Evolutionary conservation across 345 rosid genomes (phyloP).

Genomic region (Durio zibethinus): DNA sequence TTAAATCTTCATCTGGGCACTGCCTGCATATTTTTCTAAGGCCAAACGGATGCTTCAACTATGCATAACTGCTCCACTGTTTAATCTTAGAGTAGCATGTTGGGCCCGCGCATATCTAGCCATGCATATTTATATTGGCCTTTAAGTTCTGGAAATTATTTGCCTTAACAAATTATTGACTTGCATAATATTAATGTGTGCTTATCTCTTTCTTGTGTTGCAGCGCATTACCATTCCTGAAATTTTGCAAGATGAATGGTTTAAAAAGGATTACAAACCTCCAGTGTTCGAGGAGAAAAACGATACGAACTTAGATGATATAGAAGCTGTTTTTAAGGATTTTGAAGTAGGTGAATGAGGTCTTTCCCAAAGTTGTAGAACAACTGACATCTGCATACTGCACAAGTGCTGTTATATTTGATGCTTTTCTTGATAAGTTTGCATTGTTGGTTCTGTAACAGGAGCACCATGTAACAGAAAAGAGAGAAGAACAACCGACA

Average conservation of each 20-base stretch:
- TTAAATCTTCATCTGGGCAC: neutral
- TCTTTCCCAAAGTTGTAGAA: slow-evolving; percentile 3
- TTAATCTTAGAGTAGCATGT: neutral
- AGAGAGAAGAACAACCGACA: slow-evolving; percentile 76
- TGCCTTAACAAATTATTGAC: neutral
- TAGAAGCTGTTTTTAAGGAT: slow-evolving; percentile 92
- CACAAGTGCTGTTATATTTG: neutral
- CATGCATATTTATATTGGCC: neutral
- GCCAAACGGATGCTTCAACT: neutral
- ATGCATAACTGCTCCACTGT: neutral
- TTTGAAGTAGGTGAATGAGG: slow-evolving; percentile 53
- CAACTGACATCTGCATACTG: neutral
- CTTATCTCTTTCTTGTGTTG: slow-evolving; percentile 11
- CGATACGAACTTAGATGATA: slow-evolving; percentile 68
- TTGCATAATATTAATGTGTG: neutral
- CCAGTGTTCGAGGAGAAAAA: slow-evolving; percentile 79
- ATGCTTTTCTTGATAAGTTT: slow-evolving; percentile 5
- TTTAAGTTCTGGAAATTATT: neutral
- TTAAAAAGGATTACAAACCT: slow-evolving; percentile 75
- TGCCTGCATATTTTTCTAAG: neutral
- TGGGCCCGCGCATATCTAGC: neutral
- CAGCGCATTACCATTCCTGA: slow-evolving; percentile 88
- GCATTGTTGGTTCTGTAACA: slow-evolving; percentile 23
- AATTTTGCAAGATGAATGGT: slow-evolving; percentile 86
- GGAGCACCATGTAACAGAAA: slow-evolving; percentile 88